Base-by-base conservation (phyloP, 371 early-diverging fungal genomes). In the Vairimorpha apis region DNA sequence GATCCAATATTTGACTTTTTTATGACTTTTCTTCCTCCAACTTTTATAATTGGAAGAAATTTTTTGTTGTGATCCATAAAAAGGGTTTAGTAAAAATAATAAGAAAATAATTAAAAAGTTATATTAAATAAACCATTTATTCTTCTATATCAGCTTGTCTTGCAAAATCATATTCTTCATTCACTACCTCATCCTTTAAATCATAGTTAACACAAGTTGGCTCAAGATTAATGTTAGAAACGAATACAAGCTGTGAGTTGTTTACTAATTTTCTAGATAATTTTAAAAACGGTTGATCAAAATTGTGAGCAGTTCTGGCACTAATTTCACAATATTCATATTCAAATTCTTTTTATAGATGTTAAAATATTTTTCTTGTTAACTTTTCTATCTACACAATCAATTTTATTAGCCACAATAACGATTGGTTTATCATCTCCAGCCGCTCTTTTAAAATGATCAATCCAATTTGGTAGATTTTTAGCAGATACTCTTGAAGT, bases 341-440 rank as follows among this genome's bases (percentile, higher is more conserved):
- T 86, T 94, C 94, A 91, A 55, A 66, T 27, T 43, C 47, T 43
- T 44, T 68, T 16, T 76, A 41, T 33, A 47, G 47, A 59, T 76
- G n/a, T 93, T 91, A 90, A 93, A 86, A 98, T 94, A 77, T 90
- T 87, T 87, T 95, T 95, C 76, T 95, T 92, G 89, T 97, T 95
- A 67, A 96, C 97, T 87, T 97, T 97, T 84, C 98, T 93, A 85
- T 98, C 96, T 89, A 93, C 93, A 84, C 95, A 89, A 85, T 99
- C 99, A 70, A 97, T 95, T 87, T 99, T 99, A 91, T 99, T 99
- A 82, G 97, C 99, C 87, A 95, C 94, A 44, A 99, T 89, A 81
- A 98, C 94, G 82, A 98, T 95, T 10, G 79, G 76, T 88, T 92
- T 93, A 83, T 97, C 95, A 16, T 33, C 64, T 14, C 65, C 66